These are phyloP conservation scores for Aspergillus fructus DNA, from an alignment of 2,329 filamentous ascomycete species.

Conservation along the genomic window DNA sequence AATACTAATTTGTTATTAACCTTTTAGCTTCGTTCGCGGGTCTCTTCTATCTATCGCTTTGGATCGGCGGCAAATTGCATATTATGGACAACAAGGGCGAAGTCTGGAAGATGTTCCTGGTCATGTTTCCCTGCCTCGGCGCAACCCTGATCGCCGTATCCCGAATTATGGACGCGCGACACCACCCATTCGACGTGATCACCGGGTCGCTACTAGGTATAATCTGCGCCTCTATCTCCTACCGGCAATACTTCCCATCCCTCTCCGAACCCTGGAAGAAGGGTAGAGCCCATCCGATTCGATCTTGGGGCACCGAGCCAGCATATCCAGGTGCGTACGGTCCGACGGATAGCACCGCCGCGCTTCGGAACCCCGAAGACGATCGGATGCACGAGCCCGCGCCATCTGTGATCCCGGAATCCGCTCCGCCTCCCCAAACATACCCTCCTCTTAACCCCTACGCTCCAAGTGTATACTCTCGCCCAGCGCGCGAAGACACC, in stretches of 20 bases:
- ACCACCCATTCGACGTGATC: conserved; percentile 62
- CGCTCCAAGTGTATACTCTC: conserved; percentile 24
- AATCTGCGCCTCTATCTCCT: conserved; percentile 52
- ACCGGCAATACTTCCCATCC: conserved; percentile 61
- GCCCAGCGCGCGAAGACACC: conserved; percentile 30
- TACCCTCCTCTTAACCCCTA: conserved; percentile 28
- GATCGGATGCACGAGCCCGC: conserved; percentile 22
- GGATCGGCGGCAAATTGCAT: conserved; percentile 60
- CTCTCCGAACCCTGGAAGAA: conserved; percentile 57
- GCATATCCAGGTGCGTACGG: conserved; percentile 36
- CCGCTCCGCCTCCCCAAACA: conserved; percentile 11
- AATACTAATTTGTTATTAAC: conserved; percentile 14
- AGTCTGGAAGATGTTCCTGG: conserved; percentile 58
- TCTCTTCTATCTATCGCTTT: conserved; percentile 60
- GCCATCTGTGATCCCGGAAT: conserved; percentile 7
- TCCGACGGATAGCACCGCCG: conserved; percentile 21
- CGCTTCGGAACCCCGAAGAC: conserved; percentile 34
- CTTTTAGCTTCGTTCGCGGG: conserved; percentile 57
- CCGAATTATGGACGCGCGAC: conserved; percentile 62
- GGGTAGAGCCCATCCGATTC: conserved; percentile 59
- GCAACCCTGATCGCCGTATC: conserved; percentile 57
- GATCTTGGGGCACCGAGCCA: conserved; percentile 56
- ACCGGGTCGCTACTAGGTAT: conserved; percentile 56
- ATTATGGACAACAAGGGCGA: conserved; percentile 60
- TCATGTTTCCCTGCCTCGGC: conserved; percentile 54